Evolutionary conservation across 192 early-diverging fungal species (phyloP).

Genomic region (Coemansia sp.): DNA sequence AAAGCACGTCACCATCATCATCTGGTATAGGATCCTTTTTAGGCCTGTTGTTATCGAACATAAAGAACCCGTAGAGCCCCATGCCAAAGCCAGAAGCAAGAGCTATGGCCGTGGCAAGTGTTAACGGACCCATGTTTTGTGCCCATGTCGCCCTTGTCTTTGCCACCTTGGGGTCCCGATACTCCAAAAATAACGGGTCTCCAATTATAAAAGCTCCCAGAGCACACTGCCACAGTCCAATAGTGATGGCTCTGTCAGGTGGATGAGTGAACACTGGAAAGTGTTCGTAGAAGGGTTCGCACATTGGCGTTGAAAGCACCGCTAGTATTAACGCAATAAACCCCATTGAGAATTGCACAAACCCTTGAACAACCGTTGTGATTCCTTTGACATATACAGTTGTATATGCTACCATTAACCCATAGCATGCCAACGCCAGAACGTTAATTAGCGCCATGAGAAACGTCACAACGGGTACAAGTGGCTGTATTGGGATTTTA

Average conservation of each 20-base stretch:
- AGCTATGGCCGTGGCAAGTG: neutral
- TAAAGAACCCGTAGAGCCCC: neutral
- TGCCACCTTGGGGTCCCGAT: neutral
- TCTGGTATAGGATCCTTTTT: too few relatives aligned
- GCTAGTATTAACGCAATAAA: neutral
- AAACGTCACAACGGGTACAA: neutral
- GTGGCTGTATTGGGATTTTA: neutral
- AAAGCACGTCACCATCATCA: too few relatives aligned
- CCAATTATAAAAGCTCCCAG: neutral
- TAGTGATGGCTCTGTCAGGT: neutral
- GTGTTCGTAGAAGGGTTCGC: neutral
- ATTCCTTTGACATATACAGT: neutral
- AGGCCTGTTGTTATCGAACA: neutral
- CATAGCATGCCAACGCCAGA: neutral
- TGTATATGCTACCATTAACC: conserved; percentile 1
- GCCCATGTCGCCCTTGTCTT: neutral
- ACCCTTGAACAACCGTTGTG: neutral
- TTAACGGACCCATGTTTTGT: neutral
- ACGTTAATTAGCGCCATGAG: neutral
- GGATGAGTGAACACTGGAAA: neutral
- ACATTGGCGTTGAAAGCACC: neutral
- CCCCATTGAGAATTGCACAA: conserved; percentile 4
- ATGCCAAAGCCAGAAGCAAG: neutral
- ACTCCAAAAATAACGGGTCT: neutral
- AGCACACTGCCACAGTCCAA: neutral